phyloP scores from a whole-genome alignment of 768 basidiomycete species.

The Amanita subjunquillea region DNA sequence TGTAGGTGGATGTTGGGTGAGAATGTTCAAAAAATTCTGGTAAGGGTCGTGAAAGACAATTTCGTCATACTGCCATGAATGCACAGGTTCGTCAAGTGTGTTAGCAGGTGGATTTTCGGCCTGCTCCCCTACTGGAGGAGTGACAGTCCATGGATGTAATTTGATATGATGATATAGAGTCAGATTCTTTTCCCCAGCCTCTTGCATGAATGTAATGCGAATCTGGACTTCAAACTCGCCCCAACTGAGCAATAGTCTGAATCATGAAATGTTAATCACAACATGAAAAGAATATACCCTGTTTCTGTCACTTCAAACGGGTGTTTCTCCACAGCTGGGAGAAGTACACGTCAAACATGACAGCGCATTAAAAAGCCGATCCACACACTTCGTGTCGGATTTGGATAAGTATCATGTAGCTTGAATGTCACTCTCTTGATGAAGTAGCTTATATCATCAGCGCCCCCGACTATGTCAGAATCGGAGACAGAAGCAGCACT shows the following conservation, averaged over 20 bases:
- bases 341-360: constrained; percentile 4
- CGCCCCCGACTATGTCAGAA: constrained; percentile 76
- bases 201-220: constrained; percentile 78
- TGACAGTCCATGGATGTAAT: constrained; percentile 77
- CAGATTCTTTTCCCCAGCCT: constrained; percentile 87
- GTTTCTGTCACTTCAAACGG: constrained; percentile 96
- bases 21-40: constrained; percentile 71
- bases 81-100: constrained; percentile 71
- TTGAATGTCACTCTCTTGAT: constrained; percentile 97
- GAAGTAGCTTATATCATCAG: constrained; percentile 84
- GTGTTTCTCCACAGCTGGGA: constrained; percentile 76
- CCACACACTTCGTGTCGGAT: constrained; percentile 78
- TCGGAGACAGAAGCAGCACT: constrained; percentile 71
- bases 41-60: constrained; percentile 94
- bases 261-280: background rate
- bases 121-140: constrained; percentile 27
- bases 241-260: constrained; percentile 50
- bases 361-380: background rate
- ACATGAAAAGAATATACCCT: constrained; percentile 42
- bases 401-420: constrained; percentile 92
- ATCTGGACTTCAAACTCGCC: constrained; percentile 98
- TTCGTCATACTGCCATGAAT: constrained; percentile 99
- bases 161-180: constrained; percentile 89
- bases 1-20: constrained; percentile 78
- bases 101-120: constrained; percentile 57